A percentile compares a stretch with the other conserved stretches of the same genome.
phyloP scores from a whole-genome alignment of 2,329 filamentous ascomycete genomes.

The Aspergillus alliaceus region DNA sequence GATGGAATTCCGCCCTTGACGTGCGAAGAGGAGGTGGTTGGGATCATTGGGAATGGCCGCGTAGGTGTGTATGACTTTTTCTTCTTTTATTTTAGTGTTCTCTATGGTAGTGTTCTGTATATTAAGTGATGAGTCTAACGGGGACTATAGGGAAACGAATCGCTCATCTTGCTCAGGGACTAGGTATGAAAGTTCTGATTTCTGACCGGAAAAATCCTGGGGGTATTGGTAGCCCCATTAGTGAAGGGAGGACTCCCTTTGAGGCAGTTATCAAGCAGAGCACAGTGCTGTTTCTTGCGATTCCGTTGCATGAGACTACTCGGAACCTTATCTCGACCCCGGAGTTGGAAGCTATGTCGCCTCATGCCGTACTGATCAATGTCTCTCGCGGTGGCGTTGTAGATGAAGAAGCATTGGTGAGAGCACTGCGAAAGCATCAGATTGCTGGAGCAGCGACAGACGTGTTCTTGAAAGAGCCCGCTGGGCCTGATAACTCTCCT shows the following conservation, averaged over 20 bases:
- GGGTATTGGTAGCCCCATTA: slow-evolving; percentile 9
- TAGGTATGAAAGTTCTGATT: slow-evolving; percentile 52
- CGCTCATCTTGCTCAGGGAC: slow-evolving; percentile 42
- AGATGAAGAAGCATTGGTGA: slow-evolving; percentile 50
- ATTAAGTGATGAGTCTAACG: slow-evolving; percentile 2
- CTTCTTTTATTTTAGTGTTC: background rate
- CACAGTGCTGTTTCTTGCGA: slow-evolving; percentile 32
- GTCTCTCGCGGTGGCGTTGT: slow-evolving; percentile 53
- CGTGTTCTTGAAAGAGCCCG: slow-evolving; percentile 52
- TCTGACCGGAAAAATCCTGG: slow-evolving; percentile 45
- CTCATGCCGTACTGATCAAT: slow-evolving; percentile 49
- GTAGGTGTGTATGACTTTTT: slow-evolving; percentile 35
- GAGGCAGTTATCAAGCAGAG: slow-evolving; percentile 28
- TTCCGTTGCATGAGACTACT: slow-evolving; percentile 32
- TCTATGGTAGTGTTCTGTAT: background rate
- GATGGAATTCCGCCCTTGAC: slow-evolving; percentile 43
- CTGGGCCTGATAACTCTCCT: slow-evolving; percentile 43
- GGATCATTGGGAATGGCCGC: slow-evolving; percentile 52
- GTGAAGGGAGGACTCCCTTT: slow-evolving; percentile 22
- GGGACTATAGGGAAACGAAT: slow-evolving; percentile 38
- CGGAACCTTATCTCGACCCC: slow-evolving; percentile 33
- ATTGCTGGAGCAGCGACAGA: slow-evolving; percentile 54
- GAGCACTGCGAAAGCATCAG: slow-evolving; percentile 44
- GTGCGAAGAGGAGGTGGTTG: slow-evolving; percentile 50
- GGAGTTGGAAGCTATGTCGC: slow-evolving; percentile 48